Conservation (phyloP, 169 alveolate genomes). For the Babesia ovata region DNA sequence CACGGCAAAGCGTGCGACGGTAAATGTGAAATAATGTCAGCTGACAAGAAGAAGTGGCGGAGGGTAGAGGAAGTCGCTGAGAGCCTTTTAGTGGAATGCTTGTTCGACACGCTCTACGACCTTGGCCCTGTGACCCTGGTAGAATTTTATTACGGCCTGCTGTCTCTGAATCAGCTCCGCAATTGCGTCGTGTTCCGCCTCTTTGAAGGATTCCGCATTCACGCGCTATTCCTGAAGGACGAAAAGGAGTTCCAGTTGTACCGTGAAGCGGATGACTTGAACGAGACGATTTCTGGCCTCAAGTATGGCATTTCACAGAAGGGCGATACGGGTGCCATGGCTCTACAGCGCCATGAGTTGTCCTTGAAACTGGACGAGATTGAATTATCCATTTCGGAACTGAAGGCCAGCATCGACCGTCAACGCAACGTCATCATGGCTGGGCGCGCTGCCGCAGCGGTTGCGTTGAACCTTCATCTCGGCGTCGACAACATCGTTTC, state of each 20-base stretch:
- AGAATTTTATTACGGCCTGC: conserved; percentile 48
- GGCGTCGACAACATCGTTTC: conserved; percentile 59
- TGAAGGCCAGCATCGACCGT: conserved; percentile 18
- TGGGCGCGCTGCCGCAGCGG: conserved; percentile 43
- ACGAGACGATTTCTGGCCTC: not conserved
- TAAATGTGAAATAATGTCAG: conserved; percentile 11
- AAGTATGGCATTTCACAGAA: conserved; percentile 13
- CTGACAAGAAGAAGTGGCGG: not conserved
- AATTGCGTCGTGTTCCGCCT: conserved; percentile 14
- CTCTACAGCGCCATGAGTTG: conserved; percentile 27
- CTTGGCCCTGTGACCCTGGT: conserved; percentile 42
- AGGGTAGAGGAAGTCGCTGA: conserved; percentile 33
- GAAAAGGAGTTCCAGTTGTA: conserved; percentile 22
- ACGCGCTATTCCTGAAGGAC: conserved; percentile 23
- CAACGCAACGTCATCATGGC: conserved; percentile 35
- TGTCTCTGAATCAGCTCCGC: conserved; percentile 47
- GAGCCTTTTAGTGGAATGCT: conserved; percentile 44
- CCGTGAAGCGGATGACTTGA: conserved; percentile 22
- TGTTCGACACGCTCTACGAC: conserved; percentile 54
- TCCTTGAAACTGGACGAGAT: conserved; percentile 28
- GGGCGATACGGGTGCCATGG: conserved; percentile 13
- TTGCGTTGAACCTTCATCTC: conserved; percentile 43
- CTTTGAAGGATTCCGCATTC: conserved; percentile 27
- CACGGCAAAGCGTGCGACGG: conserved; percentile 40
- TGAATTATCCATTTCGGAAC: conserved; percentile 4